Evolutionary conservation across 1,284 basidiomycete genomes (phyloP).

Genomic region (Puccinia horiana): DNA sequence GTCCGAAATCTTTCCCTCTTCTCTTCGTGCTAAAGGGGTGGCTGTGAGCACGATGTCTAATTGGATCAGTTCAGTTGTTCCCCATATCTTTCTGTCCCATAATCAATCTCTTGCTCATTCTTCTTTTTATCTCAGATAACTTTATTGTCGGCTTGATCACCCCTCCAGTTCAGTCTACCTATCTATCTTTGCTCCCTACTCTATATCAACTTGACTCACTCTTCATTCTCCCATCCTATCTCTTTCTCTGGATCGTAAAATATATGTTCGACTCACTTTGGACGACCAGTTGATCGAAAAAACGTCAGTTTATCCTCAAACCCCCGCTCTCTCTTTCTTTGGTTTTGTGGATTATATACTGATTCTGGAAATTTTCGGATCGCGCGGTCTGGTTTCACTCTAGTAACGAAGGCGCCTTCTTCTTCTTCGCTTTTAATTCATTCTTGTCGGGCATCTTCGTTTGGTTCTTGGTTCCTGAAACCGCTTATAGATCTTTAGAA

Average conservation of each 20-base stretch:
- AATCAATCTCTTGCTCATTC: not conserved
- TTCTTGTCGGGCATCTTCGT: slow-evolving; percentile 49
- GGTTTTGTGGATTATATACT: not conserved
- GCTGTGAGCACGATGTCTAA: slow-evolving; percentile 55
- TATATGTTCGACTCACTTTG: not conserved
- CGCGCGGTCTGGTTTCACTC: not conserved
- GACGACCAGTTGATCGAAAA: slow-evolving; percentile 29
- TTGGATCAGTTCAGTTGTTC: slow-evolving; percentile 55
- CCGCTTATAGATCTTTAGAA: slow-evolving; percentile 38
- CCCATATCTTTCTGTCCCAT: not conserved
- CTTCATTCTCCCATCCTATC: too few species aligned
- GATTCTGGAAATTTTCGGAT: not conserved
- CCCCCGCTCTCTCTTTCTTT: too few species aligned
- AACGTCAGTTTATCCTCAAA: slow-evolving; percentile 36
- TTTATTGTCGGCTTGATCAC: slow-evolving; percentile 50
- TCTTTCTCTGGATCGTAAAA: too few species aligned
- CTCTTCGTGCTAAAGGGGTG: slow-evolving; percentile 56
- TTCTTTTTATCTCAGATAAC: slow-evolving; percentile 29
- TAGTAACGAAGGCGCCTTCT: slow-evolving; percentile 50
- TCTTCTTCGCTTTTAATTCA: slow-evolving; percentile 51
- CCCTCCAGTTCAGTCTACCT: slow-evolving; percentile 47
- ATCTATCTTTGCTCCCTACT: not conserved
- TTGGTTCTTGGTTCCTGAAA: slow-evolving; percentile 51
- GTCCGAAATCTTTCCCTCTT: slow-evolving; percentile 54
- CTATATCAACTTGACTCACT: not conserved